Conservation (phyloP, 495 filamentous ascomycete species). For the Hypoxylon crocopeplum region DNA sequence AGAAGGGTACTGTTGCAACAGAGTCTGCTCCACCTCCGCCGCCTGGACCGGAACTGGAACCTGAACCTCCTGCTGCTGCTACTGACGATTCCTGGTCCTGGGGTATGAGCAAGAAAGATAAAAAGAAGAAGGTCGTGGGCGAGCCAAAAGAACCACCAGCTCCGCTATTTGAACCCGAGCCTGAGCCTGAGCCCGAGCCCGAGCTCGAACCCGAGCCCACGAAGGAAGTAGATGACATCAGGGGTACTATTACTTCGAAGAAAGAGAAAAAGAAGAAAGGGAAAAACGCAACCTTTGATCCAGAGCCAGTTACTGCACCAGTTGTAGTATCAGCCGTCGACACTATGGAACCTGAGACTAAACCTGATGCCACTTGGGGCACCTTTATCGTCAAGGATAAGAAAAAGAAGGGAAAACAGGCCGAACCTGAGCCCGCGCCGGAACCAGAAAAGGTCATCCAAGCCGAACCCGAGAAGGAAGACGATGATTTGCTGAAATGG, state of each 20-base stretch:
- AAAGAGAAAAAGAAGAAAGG: slow-evolving; percentile 37
- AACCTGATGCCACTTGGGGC: too few relatives aligned
- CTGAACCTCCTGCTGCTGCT: slow-evolving; percentile 23
- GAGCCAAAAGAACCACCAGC: slow-evolving; percentile 1
- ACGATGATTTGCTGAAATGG: slow-evolving; percentile 11
- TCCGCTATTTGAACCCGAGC: slow-evolving; percentile 16
- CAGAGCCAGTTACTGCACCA: slow-evolving; percentile 21
- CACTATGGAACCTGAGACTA: slow-evolving; percentile 18
- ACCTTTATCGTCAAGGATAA: too few relatives aligned
- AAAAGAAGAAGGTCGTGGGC: slow-evolving; percentile 6
- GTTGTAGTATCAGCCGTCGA: not conserved
- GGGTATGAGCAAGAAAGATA: slow-evolving; percentile 28
- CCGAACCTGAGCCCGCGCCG: slow-evolving; percentile 19
- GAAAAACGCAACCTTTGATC: slow-evolving; percentile 15
- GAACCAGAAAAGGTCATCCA: slow-evolving; percentile 24
- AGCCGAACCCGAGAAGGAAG: slow-evolving; percentile 18
- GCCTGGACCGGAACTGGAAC: slow-evolving; percentile 31
- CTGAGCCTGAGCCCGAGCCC: too few relatives aligned
- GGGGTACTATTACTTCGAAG: slow-evolving; percentile 24
- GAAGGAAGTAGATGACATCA: slow-evolving; percentile 37
- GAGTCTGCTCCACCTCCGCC: too few relatives aligned
- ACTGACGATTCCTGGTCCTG: slow-evolving; percentile 17
- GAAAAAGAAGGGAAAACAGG: slow-evolving; percentile 34
- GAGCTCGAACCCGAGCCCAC: too few relatives aligned
- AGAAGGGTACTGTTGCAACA: slow-evolving; percentile 34